Base-by-base conservation (phyloP, 495 filamentous ascomycete genomes). In the Talaromyces liani region DNA sequence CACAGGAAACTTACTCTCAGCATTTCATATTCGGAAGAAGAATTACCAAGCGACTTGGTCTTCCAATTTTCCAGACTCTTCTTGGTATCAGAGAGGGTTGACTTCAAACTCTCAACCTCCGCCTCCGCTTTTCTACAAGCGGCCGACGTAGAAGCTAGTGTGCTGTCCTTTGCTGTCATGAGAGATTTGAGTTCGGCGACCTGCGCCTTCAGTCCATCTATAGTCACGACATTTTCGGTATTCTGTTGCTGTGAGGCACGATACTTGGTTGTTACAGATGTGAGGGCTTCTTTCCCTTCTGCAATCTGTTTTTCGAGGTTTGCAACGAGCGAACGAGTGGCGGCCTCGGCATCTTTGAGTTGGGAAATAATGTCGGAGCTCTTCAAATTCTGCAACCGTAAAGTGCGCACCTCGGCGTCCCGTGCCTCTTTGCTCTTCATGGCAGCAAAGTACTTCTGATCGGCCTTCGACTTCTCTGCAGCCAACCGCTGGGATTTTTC, bases 381-480 rank as follows among this genome's bases (percentile, higher is more conserved):
- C 77, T 94, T 94, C 4, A 83, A 80, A 71, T 93, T 96, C 73
- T 97, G 92, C 63, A 84, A 79, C 57, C 90, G 82, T 51, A 97
- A 77, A 4, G 86, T 83, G 63, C 91, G 83, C 54, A 92, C 87
- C 74, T 96, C 92, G 45, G 81, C 77, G 18, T 88, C 86, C 60
- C 91, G 82, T 20, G 87, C 85, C 68, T 98, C 94, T 71, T 92
- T 96, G 66, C 90, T 87, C 71, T 97, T 97, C 80, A 96, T 93
- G 14, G 92, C 91, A 4, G 88, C 87, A 70, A 97, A 98, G 71
- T 96, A 98, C 74, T 98, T 98, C 72, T 97, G 93, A 69, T 98
- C 93, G 0, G 95, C 95, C 70, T 97, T 98, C 36, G 86, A 84
- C 74, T 98, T 98, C 73, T 98, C 94, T 0, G 91, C 92, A 3